Base-by-base conservation (phyloP, 805 yeast genomes). In the Metschnikowia drakensbergensis region DNA sequence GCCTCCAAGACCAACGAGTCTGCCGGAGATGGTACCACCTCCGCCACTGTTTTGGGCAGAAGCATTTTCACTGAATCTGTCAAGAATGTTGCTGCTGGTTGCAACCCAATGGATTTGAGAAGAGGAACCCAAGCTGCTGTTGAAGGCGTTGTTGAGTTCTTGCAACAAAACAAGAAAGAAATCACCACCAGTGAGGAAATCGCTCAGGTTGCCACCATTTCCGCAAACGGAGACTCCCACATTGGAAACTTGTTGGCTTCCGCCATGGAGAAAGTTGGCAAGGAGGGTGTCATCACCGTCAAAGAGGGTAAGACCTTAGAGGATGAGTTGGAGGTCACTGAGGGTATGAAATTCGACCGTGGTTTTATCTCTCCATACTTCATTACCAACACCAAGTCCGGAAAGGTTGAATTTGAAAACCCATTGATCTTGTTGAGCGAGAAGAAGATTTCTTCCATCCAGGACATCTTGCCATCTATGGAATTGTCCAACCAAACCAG, bases 11-110 rank as follows among this genome's bases (percentile, higher is more conserved):
- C 99, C 62, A 94, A 94, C 71, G 97, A 92, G 71, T 80, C 86
- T 60, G 97, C 98, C 53, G 99, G 99, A 74, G 99, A 92, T 64
- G 99, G 99, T 72, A 92, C 99, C 56, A 92, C 99, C 34, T 86
- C 96, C 39, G 97, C 98, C 60, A 94, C 98, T 42, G 96, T 92
- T 47, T 79, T 92, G 60, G 98, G 97, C 59, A 87, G 96, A 71
- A 86, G 96, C 50, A 92, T 92, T 60, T 88, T 92, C 76, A 84
- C 96, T 52, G 97, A 94, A 73, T 82, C 95, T 29, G 96, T 92
- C 53, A 90, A 89, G 79, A 89, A 89, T 64, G 99, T 94, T 39
- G 97, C 98, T 53, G 97, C 98, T 49, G 99, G 99, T 53, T 91
- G 97, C 74, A 94, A 92, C 77, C 98, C 99, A 61, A 91, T 90